Percentiles rank a stretch among this genome's conserved stretches.
Evolutionary conservation across 345 rosid genomes (phyloP).

Genomic region (Syzygium oleosum): DNA sequence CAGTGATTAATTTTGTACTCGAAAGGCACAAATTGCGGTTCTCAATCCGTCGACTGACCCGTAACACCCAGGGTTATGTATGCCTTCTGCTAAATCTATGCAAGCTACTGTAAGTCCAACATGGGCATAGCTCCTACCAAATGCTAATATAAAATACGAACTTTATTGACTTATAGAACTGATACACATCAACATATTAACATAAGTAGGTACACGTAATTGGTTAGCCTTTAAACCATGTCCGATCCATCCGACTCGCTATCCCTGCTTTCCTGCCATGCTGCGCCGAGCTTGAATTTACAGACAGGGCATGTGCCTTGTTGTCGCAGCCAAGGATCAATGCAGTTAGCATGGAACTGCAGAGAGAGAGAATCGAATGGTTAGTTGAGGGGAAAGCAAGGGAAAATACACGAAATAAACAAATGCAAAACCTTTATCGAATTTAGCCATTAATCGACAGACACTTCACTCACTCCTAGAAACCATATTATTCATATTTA

Average conservation of each 20-base stretch:
- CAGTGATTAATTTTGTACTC: not conserved
- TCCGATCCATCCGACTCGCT: slow-evolving; percentile 47
- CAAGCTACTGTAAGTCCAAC: not conserved
- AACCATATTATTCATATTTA: not conserved
- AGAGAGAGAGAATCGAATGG: not conserved
- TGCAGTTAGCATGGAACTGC: slow-evolving; percentile 70
- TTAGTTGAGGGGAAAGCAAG: not conserved
- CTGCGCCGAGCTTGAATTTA: slow-evolving; percentile 34
- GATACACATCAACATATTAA: not conserved
- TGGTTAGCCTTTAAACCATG: slow-evolving; percentile 22
- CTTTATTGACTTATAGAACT: not conserved
- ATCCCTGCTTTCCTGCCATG: slow-evolving; percentile 42
- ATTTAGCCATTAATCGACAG: not conserved
- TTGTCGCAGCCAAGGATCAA: slow-evolving; percentile 64
- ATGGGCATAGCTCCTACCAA: not conserved
- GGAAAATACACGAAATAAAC: not conserved
- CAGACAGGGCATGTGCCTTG: slow-evolving; percentile 63
- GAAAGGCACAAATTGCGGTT: not conserved
- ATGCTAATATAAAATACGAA: not conserved
- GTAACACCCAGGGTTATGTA: not conserved
- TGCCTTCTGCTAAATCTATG: not conserved
- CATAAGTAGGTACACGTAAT: not conserved
- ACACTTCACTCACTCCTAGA: not conserved
- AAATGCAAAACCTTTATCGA: not conserved
- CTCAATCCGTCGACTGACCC: not conserved